These are phyloP conservation scores for Pterulicium gracile DNA, from an alignment of 1,284 basidiomycete species.

Conservation along the genomic window DNA sequence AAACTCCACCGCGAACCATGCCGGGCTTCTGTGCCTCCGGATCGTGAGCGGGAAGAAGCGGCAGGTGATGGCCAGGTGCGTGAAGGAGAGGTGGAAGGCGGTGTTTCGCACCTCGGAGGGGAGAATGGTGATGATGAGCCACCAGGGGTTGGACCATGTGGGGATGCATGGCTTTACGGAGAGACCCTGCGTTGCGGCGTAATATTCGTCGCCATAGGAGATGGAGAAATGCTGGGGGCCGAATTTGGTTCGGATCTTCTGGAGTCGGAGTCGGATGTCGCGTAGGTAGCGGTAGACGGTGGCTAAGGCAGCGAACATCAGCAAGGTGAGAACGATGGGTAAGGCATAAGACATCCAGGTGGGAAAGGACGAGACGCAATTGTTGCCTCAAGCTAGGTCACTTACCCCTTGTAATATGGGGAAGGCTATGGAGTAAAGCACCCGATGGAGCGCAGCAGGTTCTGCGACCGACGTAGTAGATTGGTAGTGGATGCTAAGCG, in stretches of 20 bases:
- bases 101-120: neutral
- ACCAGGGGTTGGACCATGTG: neutral
- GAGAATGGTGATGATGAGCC: neutral
- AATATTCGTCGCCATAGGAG: neutral
- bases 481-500: no score
- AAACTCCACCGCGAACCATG: neutral
- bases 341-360: neutral
- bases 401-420: no score
- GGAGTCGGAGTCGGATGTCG: neutral
- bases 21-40: neutral
- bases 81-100: neutral
- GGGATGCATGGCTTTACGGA: neutral
- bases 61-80: neutral
- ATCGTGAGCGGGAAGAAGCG: slow-evolving; percentile 2
- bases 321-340: neutral
- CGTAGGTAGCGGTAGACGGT: neutral
- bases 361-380: neutral
- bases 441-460: no score
- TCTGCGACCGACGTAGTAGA: no score
- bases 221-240: neutral
- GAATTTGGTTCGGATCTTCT: neutral
- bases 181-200: neutral
- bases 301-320: neutral
- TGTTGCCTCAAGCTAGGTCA: no score
- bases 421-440: no score